Evolutionary conservation across 2,329 filamentous ascomycete genomes (phyloP).

Genomic region (Penicillium thymicola): DNA sequence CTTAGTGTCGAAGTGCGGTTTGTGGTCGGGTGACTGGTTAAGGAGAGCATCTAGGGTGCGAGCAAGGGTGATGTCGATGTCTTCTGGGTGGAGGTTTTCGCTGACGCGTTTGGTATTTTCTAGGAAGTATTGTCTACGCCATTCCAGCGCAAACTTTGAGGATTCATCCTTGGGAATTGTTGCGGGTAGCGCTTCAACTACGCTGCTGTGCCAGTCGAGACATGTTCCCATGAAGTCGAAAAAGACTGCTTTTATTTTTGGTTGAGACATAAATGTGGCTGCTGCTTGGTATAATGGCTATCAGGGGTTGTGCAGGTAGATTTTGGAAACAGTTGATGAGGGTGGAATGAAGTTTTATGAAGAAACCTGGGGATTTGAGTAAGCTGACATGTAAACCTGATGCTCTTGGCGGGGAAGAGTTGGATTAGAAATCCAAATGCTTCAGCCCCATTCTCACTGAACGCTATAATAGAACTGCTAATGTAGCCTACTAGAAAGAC

Average conservation of each 20-base stretch:
- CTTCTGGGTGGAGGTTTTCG: constrained; percentile 40
- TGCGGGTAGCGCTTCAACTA: constrained; percentile 36
- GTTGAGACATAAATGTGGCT: neutral
- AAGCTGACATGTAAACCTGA: neutral
- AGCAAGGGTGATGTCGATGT: constrained; percentile 49
- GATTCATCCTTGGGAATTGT: constrained; percentile 30
- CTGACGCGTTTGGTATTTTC: constrained; percentile 42
- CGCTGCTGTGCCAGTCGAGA: constrained; percentile 52
- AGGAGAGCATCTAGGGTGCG: no score
- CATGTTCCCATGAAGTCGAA: constrained; percentile 61
- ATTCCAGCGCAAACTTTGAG: constrained; percentile 48
- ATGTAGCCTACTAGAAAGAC: neutral
- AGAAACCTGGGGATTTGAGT: neutral
- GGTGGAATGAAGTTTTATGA: no score
- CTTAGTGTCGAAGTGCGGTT: no score
- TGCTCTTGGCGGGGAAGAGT: neutral
- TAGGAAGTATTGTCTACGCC: constrained; percentile 52
- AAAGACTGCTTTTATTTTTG: constrained; percentile 47
- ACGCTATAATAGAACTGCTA: no score
- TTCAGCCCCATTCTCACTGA: no score
- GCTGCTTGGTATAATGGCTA: neutral
- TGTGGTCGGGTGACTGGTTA: no score
- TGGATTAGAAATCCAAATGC: neutral
- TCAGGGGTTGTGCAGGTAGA: neutral
- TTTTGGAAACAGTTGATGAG: neutral